Conservation (phyloP, 1,284 basidiomycete genomes). For the Athelia sp. region DNA sequence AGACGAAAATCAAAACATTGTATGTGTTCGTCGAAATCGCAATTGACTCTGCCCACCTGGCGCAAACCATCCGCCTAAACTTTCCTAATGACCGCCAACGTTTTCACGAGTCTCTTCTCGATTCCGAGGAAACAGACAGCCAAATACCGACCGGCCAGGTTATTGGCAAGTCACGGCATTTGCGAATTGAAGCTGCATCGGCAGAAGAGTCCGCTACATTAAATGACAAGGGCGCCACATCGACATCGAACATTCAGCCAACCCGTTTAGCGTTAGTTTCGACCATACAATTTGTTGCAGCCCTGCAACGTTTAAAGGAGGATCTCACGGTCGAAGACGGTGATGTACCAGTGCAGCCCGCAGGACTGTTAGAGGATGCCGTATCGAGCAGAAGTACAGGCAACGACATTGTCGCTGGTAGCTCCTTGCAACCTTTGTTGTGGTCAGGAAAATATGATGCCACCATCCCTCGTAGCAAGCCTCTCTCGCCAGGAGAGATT, state of each 20-base stretch:
- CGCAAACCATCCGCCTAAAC: conserved; percentile 83
- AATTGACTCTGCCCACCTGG: conserved; percentile 84
- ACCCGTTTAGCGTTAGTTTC: conserved; percentile 87
- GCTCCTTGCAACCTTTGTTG: conserved; percentile 20
- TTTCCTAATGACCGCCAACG: conserved; percentile 72
- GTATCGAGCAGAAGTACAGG: conserved; percentile 1
- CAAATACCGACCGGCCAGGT: conserved; percentile 47
- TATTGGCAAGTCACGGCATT: conserved; percentile 45
- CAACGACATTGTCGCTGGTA: not conserved
- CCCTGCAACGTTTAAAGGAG: conserved; percentile 82
- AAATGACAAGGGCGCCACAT: conserved; percentile 4
- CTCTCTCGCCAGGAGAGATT: conserved; percentile 94
- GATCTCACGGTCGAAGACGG: conserved; percentile 49
- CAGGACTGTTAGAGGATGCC: conserved; percentile 12
- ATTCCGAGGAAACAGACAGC: conserved; percentile 43
- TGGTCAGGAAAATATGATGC: conserved; percentile 73
- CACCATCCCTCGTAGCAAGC: conserved; percentile 86
- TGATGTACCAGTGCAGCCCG: conserved; percentile 8
- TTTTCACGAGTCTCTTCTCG: conserved; percentile 59
- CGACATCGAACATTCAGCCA: conserved; percentile 25
- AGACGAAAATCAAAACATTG: conserved; percentile 91
- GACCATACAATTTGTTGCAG: conserved; percentile 93
- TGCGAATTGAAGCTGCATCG: conserved; percentile 49
- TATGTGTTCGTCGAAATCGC: conserved; percentile 98
- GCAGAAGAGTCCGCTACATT: conserved; percentile 9